Conservation (phyloP, 371 early-diverging fungal species). For the Mucor saturninus region DNA sequence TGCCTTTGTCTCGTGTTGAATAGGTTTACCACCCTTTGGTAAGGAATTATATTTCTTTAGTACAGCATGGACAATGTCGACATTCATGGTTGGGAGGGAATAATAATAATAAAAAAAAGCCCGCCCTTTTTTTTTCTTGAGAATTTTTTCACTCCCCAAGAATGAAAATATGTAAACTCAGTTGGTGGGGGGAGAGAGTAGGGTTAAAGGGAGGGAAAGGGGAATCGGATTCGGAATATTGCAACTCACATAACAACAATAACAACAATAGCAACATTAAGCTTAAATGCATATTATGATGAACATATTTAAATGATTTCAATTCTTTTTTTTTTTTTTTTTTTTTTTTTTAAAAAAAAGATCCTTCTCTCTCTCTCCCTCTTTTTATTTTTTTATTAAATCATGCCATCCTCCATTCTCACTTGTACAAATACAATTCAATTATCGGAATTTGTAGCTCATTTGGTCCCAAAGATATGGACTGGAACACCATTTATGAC, state of each 20-base stretch:
- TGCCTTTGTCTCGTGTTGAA: constrained; percentile 46
- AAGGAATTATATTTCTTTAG: constrained; percentile 48
- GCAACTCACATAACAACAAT: not conserved
- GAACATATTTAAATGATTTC: not conserved
- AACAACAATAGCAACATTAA: constrained; percentile 2
- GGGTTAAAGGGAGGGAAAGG: not conserved
- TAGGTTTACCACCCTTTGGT: constrained; percentile 77
- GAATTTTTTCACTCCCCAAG: not conserved
- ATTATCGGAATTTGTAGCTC: constrained; percentile 50
- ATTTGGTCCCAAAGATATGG: constrained; percentile 56
- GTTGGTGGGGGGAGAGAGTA: constrained; percentile 1
- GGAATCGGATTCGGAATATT: constrained; percentile 4
- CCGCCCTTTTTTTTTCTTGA: constrained; percentile 1
- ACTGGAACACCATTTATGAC: constrained; percentile 34
- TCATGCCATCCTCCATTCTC: constrained; percentile 11
- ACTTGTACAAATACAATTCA: constrained; percentile 31
- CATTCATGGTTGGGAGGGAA: constrained; percentile 17
- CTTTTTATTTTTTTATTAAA: not conserved
- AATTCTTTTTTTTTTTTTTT: not conserved
- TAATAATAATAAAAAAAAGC: constrained; percentile 14
- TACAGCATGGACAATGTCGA: constrained; percentile 35
- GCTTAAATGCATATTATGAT: constrained; percentile 1
- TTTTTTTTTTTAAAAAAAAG: no score
- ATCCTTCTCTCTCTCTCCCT: not conserved
- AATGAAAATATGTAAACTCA: constrained; percentile 5